A percentile compares a stretch with the other conserved stretches of the same genome.
Evolutionary conservation across 768 basidiomycete genomes (phyloP).

Genomic region (Tylopilus vinaceipallidus): DNA sequence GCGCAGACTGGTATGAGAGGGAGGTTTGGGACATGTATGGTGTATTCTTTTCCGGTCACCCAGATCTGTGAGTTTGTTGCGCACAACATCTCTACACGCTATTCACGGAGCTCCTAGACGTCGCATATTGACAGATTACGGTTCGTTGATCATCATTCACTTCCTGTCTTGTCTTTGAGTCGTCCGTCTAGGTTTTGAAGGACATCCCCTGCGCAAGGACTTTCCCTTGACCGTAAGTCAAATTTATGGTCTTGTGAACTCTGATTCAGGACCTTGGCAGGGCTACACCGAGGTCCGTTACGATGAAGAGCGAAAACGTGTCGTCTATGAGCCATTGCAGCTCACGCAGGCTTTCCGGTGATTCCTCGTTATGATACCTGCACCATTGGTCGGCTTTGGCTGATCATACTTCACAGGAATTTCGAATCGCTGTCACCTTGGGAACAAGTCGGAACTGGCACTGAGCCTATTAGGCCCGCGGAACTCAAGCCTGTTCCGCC

Average conservation of each 20-base stretch:
- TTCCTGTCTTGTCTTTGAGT: background rate
- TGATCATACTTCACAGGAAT: constrained; percentile 53
- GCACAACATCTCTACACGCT: constrained; percentile 4
- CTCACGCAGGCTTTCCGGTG: constrained; percentile 98
- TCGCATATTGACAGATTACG: constrained; percentile 97
- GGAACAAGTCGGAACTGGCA: constrained; percentile 86
- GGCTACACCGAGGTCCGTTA: constrained; percentile 99
- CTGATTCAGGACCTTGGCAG: constrained; percentile 38
- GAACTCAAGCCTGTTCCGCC: constrained; percentile 75
- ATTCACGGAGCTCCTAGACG: constrained; percentile 51
- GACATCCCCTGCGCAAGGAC: constrained; percentile 96
- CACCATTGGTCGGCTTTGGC: background rate
- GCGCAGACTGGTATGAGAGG: constrained; percentile 98
- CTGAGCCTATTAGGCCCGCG: constrained; percentile 55
- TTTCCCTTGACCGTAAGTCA: constrained; percentile 88
- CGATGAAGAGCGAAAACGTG: constrained; percentile 95
- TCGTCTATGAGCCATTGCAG: constrained; percentile 96
- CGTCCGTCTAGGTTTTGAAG: constrained; percentile 74
- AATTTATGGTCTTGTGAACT: background rate
- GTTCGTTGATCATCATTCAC: constrained; percentile 36
- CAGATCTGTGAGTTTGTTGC: constrained; percentile 74
- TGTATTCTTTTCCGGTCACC: constrained; percentile 94
- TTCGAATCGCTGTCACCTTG: constrained; percentile 92
- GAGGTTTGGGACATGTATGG: constrained; percentile 99
- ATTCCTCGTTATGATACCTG: constrained; percentile 11